phyloP scores from a whole-genome alignment of 2,329 filamentous ascomycete species.

The Phaeosphaeriaceae sp. region DNA sequence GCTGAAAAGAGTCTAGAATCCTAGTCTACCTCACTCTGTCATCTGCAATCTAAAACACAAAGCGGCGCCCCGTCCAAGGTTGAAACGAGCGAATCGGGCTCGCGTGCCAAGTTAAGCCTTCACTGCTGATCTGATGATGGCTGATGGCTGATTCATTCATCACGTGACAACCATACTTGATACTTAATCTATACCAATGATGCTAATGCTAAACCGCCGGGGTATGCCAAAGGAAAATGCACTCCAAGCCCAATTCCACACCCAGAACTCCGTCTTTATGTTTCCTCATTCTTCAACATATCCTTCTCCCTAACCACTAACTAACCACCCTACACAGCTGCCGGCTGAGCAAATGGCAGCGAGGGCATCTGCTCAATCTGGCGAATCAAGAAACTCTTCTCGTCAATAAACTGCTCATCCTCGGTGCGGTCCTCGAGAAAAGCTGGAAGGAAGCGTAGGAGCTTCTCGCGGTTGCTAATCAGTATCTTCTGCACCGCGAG shows the following conservation, averaged over 20 bases:
- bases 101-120: constrained; percentile 9
- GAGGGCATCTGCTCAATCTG: constrained; percentile 70
- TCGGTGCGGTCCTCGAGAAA: constrained; percentile 96
- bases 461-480: constrained; percentile 92
- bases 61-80: not conserved
- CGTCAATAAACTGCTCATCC: constrained; percentile 97
- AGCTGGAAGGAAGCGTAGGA: constrained; percentile 85
- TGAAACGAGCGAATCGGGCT: constrained; percentile 14
- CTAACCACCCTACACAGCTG: constrained; percentile 22
- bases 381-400: constrained; percentile 95
- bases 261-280: constrained; percentile 14
- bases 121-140: not conserved
- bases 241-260: constrained; percentile 5
- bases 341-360: constrained; percentile 32
- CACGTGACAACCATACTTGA: constrained; percentile 3
- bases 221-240: constrained; percentile 6
- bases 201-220: constrained; percentile 7
- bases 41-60: too few species aligned
- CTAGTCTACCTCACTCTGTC: too few species aligned
- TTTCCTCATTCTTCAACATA: too few species aligned
- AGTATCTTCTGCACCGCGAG: constrained; percentile 92
- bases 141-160: too few species aligned
- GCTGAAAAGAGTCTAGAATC: not conserved
- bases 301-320: too few species aligned
- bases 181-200: constrained; percentile 11